Conservation (phyloP, 2,329 filamentous ascomycete genomes). For the Orbilia blumenaviensis region DNA sequence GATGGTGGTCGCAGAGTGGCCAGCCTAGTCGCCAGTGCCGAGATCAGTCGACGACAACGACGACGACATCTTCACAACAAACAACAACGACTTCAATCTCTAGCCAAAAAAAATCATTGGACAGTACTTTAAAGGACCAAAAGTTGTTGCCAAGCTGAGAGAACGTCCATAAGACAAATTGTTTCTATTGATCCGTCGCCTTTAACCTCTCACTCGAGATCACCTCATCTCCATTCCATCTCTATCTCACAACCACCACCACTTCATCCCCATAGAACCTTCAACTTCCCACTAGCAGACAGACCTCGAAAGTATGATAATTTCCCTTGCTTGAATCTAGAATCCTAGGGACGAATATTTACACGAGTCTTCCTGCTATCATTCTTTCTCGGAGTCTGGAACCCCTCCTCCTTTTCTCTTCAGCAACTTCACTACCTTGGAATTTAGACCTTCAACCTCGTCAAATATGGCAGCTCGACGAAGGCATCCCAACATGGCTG, state of each 20-base stretch:
- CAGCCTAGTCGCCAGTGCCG: not conserved
- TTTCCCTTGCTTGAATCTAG: not conserved
- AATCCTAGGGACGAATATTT: not conserved
- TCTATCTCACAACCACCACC: not conserved
- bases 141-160: too few relatives aligned
- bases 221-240: not conserved
- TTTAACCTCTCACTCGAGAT: not conserved
- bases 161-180: not conserved
- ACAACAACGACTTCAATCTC: too few relatives aligned
- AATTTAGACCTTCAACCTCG: not conserved
- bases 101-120: too few relatives aligned
- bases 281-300: not conserved
- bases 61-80: too few relatives aligned
- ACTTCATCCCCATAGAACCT: not conserved
- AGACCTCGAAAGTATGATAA: not conserved
- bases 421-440: not conserved
- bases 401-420: not conserved
- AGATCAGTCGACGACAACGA: not conserved
- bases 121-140: too few relatives aligned
- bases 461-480: slow-evolving; percentile 6
- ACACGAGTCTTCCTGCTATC: not conserved
- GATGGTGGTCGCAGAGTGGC: not conserved
- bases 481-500: not conserved
- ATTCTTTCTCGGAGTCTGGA: not conserved
- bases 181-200: not conserved